Percentiles rank a stretch among this genome's conserved stretches.
Conservation (phyloP, 345 rosid genomes). For the Populus simonii region DNA sequence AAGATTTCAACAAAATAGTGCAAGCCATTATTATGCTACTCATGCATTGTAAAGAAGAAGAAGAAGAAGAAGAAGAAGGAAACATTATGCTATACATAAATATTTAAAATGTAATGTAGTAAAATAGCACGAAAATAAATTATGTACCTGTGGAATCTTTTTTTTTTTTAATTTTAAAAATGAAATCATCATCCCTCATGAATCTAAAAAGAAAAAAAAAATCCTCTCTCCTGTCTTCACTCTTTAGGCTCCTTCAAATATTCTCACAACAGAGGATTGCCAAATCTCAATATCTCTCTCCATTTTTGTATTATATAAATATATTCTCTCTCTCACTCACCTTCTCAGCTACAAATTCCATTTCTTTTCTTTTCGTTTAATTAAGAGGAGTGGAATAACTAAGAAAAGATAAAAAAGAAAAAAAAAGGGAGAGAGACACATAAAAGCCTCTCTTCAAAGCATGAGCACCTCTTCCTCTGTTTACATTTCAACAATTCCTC, state of each 20-base stretch:
- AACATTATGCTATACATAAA: no score
- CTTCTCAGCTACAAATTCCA: conserved; percentile 43
- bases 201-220: neutral
- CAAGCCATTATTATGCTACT: no score
- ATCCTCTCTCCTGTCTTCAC: conserved; percentile 39
- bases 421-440: conserved; percentile 20
- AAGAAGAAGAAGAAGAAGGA: no score
- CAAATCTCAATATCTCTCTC: conserved; percentile 16
- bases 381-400: conserved; percentile 62
- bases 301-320: conserved; percentile 18
- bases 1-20: no score
- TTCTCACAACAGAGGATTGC: conserved; percentile 61
- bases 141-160: neutral
- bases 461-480: conserved; percentile 56
- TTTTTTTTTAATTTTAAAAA: neutral
- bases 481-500: conserved; percentile 48
- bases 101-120: no score
- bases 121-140: no score
- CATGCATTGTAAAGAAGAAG: no score
- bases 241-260: conserved; percentile 55
- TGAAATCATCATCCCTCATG: neutral
- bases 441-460: conserved; percentile 30
- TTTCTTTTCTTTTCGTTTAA: conserved; percentile 45
- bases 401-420: conserved; percentile 37
- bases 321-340: conserved; percentile 24